Evolutionary conservation across 768 basidiomycete genomes (phyloP).

Genomic region (Mycena galopus): DNA sequence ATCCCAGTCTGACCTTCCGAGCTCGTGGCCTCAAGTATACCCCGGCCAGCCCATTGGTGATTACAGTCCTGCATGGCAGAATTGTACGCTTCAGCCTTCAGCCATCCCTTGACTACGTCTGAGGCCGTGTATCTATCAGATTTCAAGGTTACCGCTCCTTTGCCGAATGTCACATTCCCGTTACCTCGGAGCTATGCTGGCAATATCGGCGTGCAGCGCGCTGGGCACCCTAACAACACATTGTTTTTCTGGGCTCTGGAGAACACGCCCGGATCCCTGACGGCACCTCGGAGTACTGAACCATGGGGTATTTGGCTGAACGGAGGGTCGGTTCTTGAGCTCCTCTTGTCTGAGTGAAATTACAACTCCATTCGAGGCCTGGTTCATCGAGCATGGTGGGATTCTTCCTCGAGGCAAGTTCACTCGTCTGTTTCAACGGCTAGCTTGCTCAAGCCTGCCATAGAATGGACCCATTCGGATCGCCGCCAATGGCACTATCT

Average conservation of each 20-base stretch:
- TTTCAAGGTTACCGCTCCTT: conserved; percentile 65
- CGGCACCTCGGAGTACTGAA: conserved; percentile 52
- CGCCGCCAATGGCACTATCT: conserved; percentile 61
- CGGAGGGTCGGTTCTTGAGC: conserved; percentile 65
- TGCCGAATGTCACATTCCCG: conserved; percentile 74
- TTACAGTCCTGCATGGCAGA: conserved; percentile 72
- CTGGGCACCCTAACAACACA: conserved; percentile 72
- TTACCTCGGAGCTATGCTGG: conserved; percentile 70
- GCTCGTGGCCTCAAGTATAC: conserved; percentile 62
- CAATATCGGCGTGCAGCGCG: conserved; percentile 71
- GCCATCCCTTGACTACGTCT: not conserved
- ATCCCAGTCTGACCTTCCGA: conserved; percentile 49
- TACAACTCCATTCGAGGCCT: conserved; percentile 54
- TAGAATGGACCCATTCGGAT: conserved; percentile 81
- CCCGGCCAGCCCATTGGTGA: conserved; percentile 60
- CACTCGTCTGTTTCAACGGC: not conserved
- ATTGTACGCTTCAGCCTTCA: conserved; percentile 55
- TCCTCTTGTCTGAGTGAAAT: not conserved
- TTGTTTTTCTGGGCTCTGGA: conserved; percentile 78
- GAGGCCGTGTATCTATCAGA: conserved; percentile 51
- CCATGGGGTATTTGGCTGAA: conserved; percentile 85
- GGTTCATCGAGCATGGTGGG: conserved; percentile 80
- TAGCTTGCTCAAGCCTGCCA: not conserved
- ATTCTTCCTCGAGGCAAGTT: conserved; percentile 71
- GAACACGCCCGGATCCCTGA: conserved; percentile 68